phyloP scores from a whole-genome alignment of 169 alveolate species.

The Cryptosporidium ubiquitum region DNA sequence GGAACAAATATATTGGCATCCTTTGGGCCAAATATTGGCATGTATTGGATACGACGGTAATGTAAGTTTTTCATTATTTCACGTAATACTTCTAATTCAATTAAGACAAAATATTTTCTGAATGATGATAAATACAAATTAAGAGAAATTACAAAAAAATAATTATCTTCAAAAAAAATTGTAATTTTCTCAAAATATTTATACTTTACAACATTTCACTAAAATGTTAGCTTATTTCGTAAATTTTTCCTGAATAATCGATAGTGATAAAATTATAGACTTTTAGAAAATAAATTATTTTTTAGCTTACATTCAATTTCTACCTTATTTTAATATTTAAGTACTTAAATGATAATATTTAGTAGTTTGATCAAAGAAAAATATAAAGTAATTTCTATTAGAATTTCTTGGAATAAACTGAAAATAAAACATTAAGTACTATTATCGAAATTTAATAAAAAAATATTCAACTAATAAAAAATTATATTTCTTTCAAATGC shows the following conservation, averaged over 20 bases:
- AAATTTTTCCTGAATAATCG: no score
- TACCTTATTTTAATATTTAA: not conserved
- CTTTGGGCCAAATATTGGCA: conserved; percentile 36
- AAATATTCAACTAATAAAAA: no score
- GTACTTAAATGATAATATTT: not conserved
- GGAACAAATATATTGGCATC: conserved; percentile 57
- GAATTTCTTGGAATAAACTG: not conserved
- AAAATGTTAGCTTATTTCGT: not conserved
- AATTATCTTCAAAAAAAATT: not conserved
- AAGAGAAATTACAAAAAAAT: conserved; percentile 15
- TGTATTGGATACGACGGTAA: not conserved
- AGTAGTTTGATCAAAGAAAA: no score
- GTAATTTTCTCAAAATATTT: not conserved
- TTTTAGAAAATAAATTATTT: no score
- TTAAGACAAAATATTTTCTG: conserved; percentile 18
- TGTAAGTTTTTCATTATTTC: conserved; percentile 18
- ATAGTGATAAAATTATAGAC: no score
- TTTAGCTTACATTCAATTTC: no score
- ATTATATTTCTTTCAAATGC: no score
- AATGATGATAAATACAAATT: not conserved
- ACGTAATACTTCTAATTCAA: not conserved
- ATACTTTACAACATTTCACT: not conserved
- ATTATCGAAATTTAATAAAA: not conserved
- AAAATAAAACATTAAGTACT: no score
- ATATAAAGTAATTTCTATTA: no score